A percentile compares a stretch with the other conserved stretches of the same genome.
Conservation (phyloP, 192 early-diverging fungal species). For the Dissophora globulifera region DNA sequence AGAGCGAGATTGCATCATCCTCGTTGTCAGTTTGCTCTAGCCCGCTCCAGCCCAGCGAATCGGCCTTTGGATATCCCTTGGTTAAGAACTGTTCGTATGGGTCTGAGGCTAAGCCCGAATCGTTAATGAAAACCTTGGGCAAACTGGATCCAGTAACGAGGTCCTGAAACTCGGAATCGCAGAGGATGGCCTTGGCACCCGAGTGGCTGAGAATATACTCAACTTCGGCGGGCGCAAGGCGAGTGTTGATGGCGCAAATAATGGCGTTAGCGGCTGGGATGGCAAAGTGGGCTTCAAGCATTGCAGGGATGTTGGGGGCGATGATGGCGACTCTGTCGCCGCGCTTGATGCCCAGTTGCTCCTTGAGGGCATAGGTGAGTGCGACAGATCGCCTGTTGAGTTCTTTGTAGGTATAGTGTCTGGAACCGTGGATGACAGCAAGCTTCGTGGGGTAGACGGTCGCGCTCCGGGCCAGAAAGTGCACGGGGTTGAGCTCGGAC, state of each 20-base stretch:
- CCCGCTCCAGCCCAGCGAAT: constrained; percentile 52
- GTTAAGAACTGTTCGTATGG: constrained; percentile 62
- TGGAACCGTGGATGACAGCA: constrained; percentile 57
- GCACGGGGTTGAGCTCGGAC: constrained; percentile 62
- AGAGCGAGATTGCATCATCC: constrained; percentile 59
- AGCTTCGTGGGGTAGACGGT: constrained; percentile 58
- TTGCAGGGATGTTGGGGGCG: constrained; percentile 63
- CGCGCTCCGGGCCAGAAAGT: constrained; percentile 62
- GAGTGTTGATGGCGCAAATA: constrained; percentile 67
- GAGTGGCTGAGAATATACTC: constrained; percentile 67
- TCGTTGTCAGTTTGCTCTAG: constrained; percentile 61
- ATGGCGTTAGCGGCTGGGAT: constrained; percentile 67
- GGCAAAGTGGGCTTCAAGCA: constrained; percentile 71
- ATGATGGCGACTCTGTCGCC: constrained; percentile 67
- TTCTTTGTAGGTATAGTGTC: constrained; percentile 56
- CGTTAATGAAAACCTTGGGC: constrained; percentile 38
- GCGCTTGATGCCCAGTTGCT: constrained; percentile 32
- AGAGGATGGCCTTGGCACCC: constrained; percentile 58
- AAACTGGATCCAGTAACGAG: constrained; percentile 32
- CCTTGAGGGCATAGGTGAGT: constrained; percentile 56
- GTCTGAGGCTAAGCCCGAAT: constrained; percentile 42
- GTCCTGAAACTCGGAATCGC: constrained; percentile 57
- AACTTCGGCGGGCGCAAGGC: constrained; percentile 61
- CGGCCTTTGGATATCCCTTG: constrained; percentile 27
- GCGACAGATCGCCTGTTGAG: constrained; percentile 57